Percentiles rank a stretch among this genome's conserved stretches.
phyloP scores from a whole-genome alignment of 2,329 filamentous ascomycete genomes.

The Neofusicoccum ribis region DNA sequence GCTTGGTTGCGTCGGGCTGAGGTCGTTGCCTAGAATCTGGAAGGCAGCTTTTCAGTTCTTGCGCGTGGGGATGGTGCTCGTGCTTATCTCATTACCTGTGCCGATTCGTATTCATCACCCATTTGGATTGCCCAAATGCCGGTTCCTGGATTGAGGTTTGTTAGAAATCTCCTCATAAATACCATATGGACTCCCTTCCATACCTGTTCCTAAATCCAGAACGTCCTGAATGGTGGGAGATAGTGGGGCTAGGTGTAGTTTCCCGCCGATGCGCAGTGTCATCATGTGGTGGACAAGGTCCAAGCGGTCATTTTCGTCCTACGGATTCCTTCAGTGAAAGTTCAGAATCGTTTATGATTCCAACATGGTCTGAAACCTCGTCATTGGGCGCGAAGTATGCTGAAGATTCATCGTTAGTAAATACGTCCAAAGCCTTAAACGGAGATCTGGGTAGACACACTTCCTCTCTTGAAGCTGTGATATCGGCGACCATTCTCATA shows the following conservation, averaged over 20 bases:
- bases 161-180: neutral
- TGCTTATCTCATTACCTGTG: neutral
- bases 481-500: conserved; percentile 30
- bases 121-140: conserved; percentile 28
- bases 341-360: neutral
- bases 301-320: conserved; percentile 12
- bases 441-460: neutral
- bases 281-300: conserved; percentile 17
- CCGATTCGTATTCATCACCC: neutral
- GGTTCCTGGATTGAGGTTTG: neutral
- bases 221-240: conserved; percentile 18
- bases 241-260: conserved; percentile 26
- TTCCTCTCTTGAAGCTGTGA: conserved; percentile 23
- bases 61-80: neutral
- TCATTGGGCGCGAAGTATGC: neutral
- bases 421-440: no score
- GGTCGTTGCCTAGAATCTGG: conserved; percentile 45
- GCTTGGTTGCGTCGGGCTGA: conserved; percentile 48
- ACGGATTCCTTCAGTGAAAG: neutral
- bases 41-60: conserved; percentile 34
- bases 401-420: neutral
- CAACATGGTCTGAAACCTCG: neutral
- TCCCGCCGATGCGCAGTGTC: neutral
- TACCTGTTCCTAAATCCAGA: conserved; percentile 29
- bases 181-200: accelerated